Conservation (phyloP, 192 early-diverging fungal species). For the Gamsiella multidivaricata region DNA sequence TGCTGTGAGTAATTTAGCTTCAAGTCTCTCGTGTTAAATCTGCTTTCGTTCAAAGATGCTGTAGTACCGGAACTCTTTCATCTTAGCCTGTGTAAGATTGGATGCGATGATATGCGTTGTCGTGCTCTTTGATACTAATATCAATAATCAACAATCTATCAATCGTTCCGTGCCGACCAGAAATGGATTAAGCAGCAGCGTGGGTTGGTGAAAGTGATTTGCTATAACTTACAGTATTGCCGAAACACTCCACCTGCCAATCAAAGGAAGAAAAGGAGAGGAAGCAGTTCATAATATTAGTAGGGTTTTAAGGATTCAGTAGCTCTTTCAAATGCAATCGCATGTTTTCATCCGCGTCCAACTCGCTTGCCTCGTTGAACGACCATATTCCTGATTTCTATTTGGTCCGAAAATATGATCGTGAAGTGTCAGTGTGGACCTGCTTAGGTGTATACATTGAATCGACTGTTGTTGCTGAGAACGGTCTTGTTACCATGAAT, state of each 20-base stretch:
- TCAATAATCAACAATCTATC: too few relatives aligned
- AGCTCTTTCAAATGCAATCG: too few relatives aligned
- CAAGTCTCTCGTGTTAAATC: too few relatives aligned
- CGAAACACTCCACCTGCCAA: conserved; percentile 38
- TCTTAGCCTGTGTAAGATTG: conserved; percentile 72
- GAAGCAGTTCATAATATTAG: background rate
- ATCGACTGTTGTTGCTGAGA: too few relatives aligned
- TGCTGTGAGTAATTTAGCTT: too few relatives aligned
- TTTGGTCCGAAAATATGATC: background rate
- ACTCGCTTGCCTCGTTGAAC: conserved; percentile 66
- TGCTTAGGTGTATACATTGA: too few relatives aligned
- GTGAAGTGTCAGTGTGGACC: too few relatives aligned
- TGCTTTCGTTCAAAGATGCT: too few relatives aligned
- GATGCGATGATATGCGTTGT: conserved; percentile 78
- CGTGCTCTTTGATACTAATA: conserved; percentile 67
- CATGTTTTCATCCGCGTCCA: conserved; percentile 53
- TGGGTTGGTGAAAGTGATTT: background rate
- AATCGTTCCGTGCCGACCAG: too few relatives aligned
- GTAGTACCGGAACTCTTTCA: conserved; percentile 71
- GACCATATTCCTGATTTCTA: conserved; percentile 58
- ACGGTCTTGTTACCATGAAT: conserved; percentile 27
- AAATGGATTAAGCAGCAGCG: too few relatives aligned
- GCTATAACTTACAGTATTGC: conserved; percentile 23
- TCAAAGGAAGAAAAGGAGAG: background rate
- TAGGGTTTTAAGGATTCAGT: too few relatives aligned